Conservation (phyloP, 768 basidiomycete species). For the Trametes cingulata region DNA sequence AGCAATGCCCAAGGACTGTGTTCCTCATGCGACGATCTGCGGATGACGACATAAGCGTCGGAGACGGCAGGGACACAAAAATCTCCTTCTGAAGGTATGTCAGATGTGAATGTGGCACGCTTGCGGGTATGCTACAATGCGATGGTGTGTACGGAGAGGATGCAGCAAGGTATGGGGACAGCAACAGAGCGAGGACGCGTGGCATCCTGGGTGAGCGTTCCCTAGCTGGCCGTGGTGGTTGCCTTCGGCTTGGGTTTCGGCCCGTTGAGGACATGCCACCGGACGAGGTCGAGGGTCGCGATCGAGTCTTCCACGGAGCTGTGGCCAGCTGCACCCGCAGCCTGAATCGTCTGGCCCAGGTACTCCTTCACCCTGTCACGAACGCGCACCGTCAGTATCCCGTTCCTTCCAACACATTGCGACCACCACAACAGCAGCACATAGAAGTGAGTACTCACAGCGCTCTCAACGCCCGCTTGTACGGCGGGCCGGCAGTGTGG, state of each 20-base stretch:
- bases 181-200: no score
- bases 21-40: no score
- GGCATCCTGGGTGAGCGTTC: no score
- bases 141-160: no score
- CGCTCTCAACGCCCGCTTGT: constrained; percentile 76
- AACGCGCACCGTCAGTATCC: constrained; percentile 7
- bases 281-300: constrained; percentile 85
- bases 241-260: constrained; percentile 35
- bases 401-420: no score
- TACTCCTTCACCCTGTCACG: constrained; percentile 72
- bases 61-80: no score
- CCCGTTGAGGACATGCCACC: constrained; percentile 75
- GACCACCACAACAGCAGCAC: background rate
- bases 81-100: no score
- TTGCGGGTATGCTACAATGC: background rate
- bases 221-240: background rate
- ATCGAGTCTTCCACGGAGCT: constrained; percentile 88
- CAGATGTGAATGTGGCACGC: no score
- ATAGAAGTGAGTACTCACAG: constrained; percentile 63
- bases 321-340: constrained; percentile 77
- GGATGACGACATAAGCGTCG: no score
- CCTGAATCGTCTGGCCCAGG: constrained; percentile 80
- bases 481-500: constrained; percentile 75
- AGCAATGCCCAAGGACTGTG: no score
- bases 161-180: no score